Percentiles rank a stretch among this genome's conserved stretches.
phyloP scores from a whole-genome alignment of 305 asterid species.

The Fraxinus floribunda region DNA sequence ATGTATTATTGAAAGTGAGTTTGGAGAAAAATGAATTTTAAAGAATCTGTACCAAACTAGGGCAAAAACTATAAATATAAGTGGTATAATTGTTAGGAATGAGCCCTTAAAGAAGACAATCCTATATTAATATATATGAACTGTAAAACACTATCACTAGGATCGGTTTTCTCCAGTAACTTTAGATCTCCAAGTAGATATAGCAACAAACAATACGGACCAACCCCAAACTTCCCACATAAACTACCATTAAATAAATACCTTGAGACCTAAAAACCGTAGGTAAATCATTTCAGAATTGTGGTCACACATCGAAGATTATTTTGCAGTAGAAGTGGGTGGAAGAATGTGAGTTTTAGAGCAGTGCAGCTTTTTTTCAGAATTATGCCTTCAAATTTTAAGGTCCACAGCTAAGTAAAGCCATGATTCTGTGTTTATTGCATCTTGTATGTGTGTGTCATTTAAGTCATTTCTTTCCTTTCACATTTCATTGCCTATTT shows the following conservation, averaged over 20 bases:
- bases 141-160: not conserved
- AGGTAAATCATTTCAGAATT: not conserved
- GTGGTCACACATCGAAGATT: not conserved
- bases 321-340: not conserved
- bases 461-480: conserved; percentile 8
- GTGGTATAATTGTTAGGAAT: not conserved
- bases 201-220: not conserved
- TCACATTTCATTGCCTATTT: not conserved
- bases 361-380: not conserved
- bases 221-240: not conserved
- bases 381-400: not conserved
- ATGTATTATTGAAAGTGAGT: not conserved
- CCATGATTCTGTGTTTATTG: not conserved
- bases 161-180: not conserved
- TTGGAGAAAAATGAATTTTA: not conserved
- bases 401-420: not conserved
- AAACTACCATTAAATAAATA: not conserved
- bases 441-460: not conserved
- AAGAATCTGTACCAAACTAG: not conserved
- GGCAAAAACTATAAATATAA: not conserved
- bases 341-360: not conserved
- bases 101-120: not conserved
- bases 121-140: not conserved
- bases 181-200: not conserved
- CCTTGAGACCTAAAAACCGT: not conserved